phyloP scores from a whole-genome alignment of 106 monocot genomes.

The Apostasia ramifera region DNA sequence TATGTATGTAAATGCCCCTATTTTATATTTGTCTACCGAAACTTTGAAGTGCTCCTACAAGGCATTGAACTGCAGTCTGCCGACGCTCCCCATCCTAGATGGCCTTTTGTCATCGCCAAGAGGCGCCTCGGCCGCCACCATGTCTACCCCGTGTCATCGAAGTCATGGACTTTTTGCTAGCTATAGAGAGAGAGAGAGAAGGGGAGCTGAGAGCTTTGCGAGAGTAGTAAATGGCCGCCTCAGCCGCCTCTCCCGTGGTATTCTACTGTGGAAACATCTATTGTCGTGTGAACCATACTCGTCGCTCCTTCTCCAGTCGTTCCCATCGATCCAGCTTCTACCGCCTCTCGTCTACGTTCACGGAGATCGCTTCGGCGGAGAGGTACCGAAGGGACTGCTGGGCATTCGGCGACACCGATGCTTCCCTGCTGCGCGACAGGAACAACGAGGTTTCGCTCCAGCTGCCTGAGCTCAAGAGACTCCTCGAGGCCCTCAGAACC shows the following conservation, averaged over 20 bases:
- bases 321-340: neutral
- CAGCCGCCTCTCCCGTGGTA: neutral
- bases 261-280: neutral
- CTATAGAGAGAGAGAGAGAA: neutral
- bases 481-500: slow-evolving; percentile 49
- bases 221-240: neutral
- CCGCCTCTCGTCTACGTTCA: slow-evolving; percentile 15
- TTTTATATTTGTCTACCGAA: too few relatives aligned
- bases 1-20: too few relatives aligned
- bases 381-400: slow-evolving; percentile 22
- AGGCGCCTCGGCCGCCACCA: neutral
- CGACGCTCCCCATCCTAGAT: too few relatives aligned
- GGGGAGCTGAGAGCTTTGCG: too few relatives aligned
- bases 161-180: neutral
- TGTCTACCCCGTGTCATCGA: neutral
- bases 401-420: slow-evolving; percentile 1
- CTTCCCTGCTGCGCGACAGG: neutral
- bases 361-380: slow-evolving; percentile 10
- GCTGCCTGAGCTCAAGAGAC: slow-evolving; percentile 66
- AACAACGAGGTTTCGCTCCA: slow-evolving; percentile 45
- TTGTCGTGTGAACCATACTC: neutral
- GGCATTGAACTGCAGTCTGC: too few relatives aligned
- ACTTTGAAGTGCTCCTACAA: too few relatives aligned
- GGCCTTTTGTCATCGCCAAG: neutral
- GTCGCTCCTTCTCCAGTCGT: neutral